Conservation (phyloP, 345 rosid genomes). For the Geranium rotundifolium region DNA sequence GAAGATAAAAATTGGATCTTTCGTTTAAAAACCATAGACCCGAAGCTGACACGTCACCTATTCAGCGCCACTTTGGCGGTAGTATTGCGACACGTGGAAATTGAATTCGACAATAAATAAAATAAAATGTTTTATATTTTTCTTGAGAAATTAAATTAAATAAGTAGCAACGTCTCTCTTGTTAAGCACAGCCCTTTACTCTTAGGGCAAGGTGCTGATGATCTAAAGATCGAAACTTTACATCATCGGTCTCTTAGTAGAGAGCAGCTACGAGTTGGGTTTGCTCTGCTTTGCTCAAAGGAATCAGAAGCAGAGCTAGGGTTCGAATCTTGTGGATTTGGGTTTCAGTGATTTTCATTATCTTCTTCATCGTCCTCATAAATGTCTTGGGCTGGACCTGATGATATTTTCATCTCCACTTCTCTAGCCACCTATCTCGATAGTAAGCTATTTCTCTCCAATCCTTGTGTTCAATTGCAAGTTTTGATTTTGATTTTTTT, state of each 20-base stretch:
- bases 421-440: conserved; percentile 86
- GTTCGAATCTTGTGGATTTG: not conserved
- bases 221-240: not conserved
- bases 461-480: not conserved
- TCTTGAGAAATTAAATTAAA: no score
- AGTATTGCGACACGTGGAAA: no score
- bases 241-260: not conserved
- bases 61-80: no score
- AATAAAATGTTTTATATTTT: no score
- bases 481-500: not conserved
- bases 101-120: no score
- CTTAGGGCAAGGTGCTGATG: not conserved
- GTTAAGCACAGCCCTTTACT: not conserved
- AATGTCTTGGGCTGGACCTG: conserved; percentile 83
- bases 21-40: no score
- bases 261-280: not conserved
- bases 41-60: no score
- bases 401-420: conserved; percentile 75
- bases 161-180: no score
- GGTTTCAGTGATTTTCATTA: not conserved
- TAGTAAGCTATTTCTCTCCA: conserved; percentile 30
- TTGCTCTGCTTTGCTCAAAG: not conserved
- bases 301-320: not conserved
- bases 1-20: no score
- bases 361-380: conserved; percentile 8